Base-by-base conservation (phyloP, 306 rosid genomes). In the Pyrus communis region DNA sequence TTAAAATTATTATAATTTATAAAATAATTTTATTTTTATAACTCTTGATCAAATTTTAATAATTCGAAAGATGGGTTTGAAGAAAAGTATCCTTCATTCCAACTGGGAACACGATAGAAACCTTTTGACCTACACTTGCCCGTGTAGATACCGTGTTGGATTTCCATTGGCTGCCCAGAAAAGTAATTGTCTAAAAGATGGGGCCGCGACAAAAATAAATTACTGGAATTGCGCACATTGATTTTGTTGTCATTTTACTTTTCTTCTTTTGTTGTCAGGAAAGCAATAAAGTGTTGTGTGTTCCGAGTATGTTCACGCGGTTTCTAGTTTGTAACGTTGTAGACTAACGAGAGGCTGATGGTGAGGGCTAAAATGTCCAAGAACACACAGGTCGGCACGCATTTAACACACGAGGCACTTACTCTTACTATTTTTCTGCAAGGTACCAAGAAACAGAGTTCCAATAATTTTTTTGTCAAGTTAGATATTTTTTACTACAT, bases 21-120 rank as follows among this genome's bases (percentile, higher is more conserved):
- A 23, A 23, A 23, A 23, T 23, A 23, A 23, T 23, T 23, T 23
- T 23, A 23, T 23, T 23, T 23, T 23, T 23, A 23, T 0, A 23
- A 33, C 1, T 0, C 2, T 33, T 33, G 0, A 5, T 5, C 8
- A 33, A 33, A 5, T 5, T 33, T 33, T 33, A 1, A 33, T 33
- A 1, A 0, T 4, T 0, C 4, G 5, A 0, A 31, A 0, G 1
- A 1, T 31, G 38, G 5, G 5, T 0, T 33, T 33, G 1, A 0
- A 4, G 5, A 4, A 4, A 31, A 31, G 1, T 0, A 0, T 5
- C 0, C 1, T 33, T 0, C 9, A 42, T 63, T 7, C 42, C 42
- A 38, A 38, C 42, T 7, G 10, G 42, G 42, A 7, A 38, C 9
- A 38, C 42, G 42, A 38, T 2, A 7, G 42, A 38, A 38, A 31